Evolutionary conservation across 2,329 filamentous ascomycete genomes (phyloP), one percentile per base, ranked within the genome.

Genomic region (Nemania sp.): DNA sequence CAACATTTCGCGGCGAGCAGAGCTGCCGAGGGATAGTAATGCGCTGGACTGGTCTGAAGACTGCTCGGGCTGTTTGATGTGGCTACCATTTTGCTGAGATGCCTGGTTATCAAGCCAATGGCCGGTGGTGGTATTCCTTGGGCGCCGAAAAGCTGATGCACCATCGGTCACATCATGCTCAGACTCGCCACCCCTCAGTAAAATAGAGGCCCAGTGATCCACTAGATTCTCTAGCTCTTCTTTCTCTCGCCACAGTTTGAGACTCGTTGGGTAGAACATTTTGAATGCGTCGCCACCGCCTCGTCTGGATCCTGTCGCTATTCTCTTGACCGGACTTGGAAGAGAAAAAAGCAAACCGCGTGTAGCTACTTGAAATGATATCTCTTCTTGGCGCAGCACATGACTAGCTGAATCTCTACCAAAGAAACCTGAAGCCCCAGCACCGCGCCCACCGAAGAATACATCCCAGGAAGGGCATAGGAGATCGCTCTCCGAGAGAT

Each of bases 221-320:
- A 97, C 82, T 1, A 93, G 79, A 0, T 88, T 89, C 68, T 93
- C 91, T 5, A 95, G 85, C 77, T 98, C 94, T 77, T 98, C 94
- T 70, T 89, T 91, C 63, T 89, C 87, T 67, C 91, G 87, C 93
- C 94, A 97, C 11, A 98, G 80, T 73, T 93, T 93, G 49, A 97
- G 82, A 63, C 92, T 93, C 0, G 90, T 90, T 0, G 96, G 96
- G 76, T 96, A 99, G 73, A 94, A 97, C 93, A 99, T 97, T 76
- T 92, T 94, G 81, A 90, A 91, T 0, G 92, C 87, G 75, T 94
- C 92, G 1, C 82, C 80, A 55, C 83, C 79, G 71, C 80, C 77
- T 68, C 84, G 78, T 75, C 82, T 74, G 76, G 80, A 74, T 76
- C 82, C 73, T 75, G 79, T 76, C 73, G 83, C 78, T 84, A 85